Evolutionary conservation across 345 rosid species (phyloP), one percentile per base, ranked within the genome.

Genomic region (Combretum micranthum): DNA sequence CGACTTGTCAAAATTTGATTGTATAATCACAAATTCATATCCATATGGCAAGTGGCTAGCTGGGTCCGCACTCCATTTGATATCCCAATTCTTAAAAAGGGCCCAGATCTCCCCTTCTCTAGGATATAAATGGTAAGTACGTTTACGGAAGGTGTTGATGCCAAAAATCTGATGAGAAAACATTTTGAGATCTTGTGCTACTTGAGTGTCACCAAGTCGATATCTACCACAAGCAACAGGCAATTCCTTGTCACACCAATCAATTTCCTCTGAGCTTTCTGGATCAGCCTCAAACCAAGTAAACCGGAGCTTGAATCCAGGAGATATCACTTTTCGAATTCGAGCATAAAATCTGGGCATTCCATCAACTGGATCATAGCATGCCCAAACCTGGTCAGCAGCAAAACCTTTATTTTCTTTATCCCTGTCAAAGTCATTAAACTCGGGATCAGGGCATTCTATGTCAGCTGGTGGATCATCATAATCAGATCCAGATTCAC

Each of bases 51-150:
- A 55, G 70, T 76, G 80, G 50, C 76, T 75, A 47, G 72, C 80
- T 48, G 77, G 77, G 47, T 74, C 68, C 15, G 73, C 60, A 63
- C 50, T 60, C 93, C 90, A 84, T 37, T 66, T 77, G 20, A 69
- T 63, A 69, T 86, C 70, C 97, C 97, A 83, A 53, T 79, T 72
- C 74, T 73, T 84, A 63, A 80, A 92, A 53, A 88, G 64, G 47
- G 98, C 97, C 98, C 98, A 92, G 49, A 74, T 75, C 69, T 92
- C 97, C 56, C 97, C 96, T 55, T 60, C 75, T 61, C 71, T 72
- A 65, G 96, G 98, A 74, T 84, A 83, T 42, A 92, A 68, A 55
- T 56, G 8, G 50, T 49, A 72, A 43, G 57, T 52, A 43, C 62
- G 39, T 63, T 64, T 66, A 52, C 59, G 64, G 42, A 18, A 42